Base-by-base conservation (phyloP, 306 rosid genomes). In the Lithocarpus polystachyus region DNA sequence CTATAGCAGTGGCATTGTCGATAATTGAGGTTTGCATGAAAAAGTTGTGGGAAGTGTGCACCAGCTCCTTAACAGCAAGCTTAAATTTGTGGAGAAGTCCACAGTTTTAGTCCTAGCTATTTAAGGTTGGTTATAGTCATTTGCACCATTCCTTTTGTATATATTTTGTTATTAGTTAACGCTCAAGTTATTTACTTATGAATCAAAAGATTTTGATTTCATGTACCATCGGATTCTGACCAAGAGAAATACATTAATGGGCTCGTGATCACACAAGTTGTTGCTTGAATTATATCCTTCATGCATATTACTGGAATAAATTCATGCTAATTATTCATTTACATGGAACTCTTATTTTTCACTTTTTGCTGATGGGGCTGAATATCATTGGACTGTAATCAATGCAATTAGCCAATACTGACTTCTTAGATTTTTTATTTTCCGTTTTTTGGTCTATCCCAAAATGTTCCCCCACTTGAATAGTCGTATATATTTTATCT, bases 1-100 rank as follows among this genome's bases (percentile, higher is more conserved):
- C 13, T 45, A 45, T 73, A 82, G 81, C 87, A 52, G 74, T 68
- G 55, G 26, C 62, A 35, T 68, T 22, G 9, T 10, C 28, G 1
- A 51, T 72, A 15, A 29, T 4, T 22, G 33, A 48, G 54, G 71
- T n/a, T 55, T 77, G 7, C 26, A 19, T 24, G 23, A 31, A 59
- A 23, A 29, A 64, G 12, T 64, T 17, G 70, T 19, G 43, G 72
- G 6, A 33, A 12, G 5, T 4, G 17, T 67, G 52, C 17, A 67
- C 24, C 51, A 67, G 17, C 12, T 33, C 51, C 35, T 67, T 19
- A 33, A 23, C 24, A 67, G 72, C 28, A 67, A 67, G 28, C 48
- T 31, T 8, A 33, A 31, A 10, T 45, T 33, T 35, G 26, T 67
- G 72, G 72, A 35, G 72, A 67, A 31, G 72, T 4, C 24, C 19